These are phyloP conservation scores for Trichophyton equinum DNA, from an alignment of 2,329 filamentous ascomycete species.

Conservation along the genomic window DNA sequence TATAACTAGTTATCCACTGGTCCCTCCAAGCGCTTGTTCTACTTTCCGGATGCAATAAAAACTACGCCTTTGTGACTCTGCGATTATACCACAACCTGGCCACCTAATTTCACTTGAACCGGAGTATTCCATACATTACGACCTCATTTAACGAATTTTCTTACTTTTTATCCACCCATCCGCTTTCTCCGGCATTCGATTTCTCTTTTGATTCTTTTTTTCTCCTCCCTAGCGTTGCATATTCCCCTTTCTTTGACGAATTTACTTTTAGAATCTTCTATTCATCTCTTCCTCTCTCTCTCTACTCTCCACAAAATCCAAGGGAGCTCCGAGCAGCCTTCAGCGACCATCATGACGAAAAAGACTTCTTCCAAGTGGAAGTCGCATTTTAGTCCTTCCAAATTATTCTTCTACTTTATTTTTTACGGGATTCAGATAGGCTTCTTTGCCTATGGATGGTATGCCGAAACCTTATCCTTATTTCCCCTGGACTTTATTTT, in stretches of 20 bases:
- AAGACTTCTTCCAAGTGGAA: slow-evolving; percentile 15
- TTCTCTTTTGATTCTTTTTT: not conserved
- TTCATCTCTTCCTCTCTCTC: no score
- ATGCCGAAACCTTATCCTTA: slow-evolving; percentile 24
- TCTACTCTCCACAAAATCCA: not conserved
- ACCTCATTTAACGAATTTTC: not conserved
- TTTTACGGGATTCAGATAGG: slow-evolving; percentile 70
- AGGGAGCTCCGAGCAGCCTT: not conserved
- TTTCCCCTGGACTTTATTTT: no score
- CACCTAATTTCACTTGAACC: not conserved
- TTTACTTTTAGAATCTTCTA: not conserved
- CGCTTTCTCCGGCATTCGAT: not conserved
- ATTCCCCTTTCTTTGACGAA: not conserved
- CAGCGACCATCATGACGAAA: not conserved
- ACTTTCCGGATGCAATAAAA: not conserved
- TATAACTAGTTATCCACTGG: not conserved
- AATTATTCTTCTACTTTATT: slow-evolving; percentile 65
- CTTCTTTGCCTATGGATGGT: slow-evolving; percentile 81
- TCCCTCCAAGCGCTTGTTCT: not conserved
- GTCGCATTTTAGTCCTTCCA: slow-evolving; percentile 54
- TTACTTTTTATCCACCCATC: no score
- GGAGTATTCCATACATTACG: not conserved
- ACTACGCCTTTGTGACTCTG: not conserved
- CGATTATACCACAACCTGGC: not conserved
- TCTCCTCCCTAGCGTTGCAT: not conserved